phyloP scores from a whole-genome alignment of 495 filamentous ascomycete species.

The Articulospora tetracladia region DNA sequence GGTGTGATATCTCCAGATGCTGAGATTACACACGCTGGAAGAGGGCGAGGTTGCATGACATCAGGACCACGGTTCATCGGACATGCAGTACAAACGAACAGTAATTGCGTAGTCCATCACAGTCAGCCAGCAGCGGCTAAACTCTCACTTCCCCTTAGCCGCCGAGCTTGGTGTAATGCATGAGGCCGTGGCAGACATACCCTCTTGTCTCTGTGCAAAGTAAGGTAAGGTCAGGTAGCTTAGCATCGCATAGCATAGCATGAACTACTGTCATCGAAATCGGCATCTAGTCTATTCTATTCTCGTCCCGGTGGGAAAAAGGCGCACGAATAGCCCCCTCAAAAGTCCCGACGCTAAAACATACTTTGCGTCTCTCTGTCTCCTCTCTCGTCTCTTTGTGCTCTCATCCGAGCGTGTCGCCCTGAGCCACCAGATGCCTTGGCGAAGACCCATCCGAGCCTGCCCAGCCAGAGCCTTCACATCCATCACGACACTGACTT shows the following conservation, averaged over 20 bases:
- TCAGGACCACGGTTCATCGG: neutral
- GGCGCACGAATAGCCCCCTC: no score
- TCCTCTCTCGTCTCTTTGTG: neutral
- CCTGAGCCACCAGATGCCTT: neutral
- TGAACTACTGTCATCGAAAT: neutral
- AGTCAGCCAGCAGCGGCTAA: no score
- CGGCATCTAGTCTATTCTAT: neutral
- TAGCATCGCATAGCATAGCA: neutral
- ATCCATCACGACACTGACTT: no score
- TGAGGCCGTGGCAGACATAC: no score
- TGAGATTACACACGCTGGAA: neutral
- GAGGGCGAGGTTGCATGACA: neutral
- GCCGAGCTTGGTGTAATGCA: no score
- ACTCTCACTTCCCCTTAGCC: neutral
- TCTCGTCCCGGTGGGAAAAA: no score
- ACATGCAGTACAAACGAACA: neutral
- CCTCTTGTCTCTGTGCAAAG: no score
- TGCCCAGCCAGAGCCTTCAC: no score
- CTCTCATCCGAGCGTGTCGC: conserved; percentile 2
- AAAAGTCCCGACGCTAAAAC: neutral
- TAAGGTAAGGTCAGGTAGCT: no score
- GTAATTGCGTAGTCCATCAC: neutral
- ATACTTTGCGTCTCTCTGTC: neutral
- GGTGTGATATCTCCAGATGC: neutral
- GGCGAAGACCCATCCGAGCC: neutral